Percentiles rank a stretch among this genome's conserved stretches.
Conservation (phyloP, 345 rosid species). For the rapeseed (Brassica napus) region Da-Ae NC_063437.1:13934501-13935000, state of each 20-base stretch:
- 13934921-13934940: conserved; percentile 50
- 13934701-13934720: background rate
- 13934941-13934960: conserved; percentile 43
- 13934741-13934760: background rate
- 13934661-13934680: background rate
- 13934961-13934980: conserved; percentile 47
- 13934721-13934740: background rate
- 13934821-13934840: conserved; percentile 55
- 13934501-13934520: no score
- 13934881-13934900: conserved; percentile 63
- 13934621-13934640: background rate
- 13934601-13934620: background rate
- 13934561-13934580: no score
- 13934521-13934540: no score
- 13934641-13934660: background rate
- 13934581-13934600: background rate
- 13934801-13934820: conserved; percentile 27
- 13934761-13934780: background rate
- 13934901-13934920: conserved; percentile 50
- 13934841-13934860: conserved; percentile 44
- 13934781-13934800: background rate
- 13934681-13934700: background rate
- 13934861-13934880: conserved; percentile 37
- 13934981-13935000: conserved; percentile 62
- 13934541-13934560: no score